Percentiles rank a stretch among this genome's conserved stretches.
Evolutionary conservation across 352 stramenopile species (phyloP).

Genomic region (Phytophthora palmivora): DNA sequence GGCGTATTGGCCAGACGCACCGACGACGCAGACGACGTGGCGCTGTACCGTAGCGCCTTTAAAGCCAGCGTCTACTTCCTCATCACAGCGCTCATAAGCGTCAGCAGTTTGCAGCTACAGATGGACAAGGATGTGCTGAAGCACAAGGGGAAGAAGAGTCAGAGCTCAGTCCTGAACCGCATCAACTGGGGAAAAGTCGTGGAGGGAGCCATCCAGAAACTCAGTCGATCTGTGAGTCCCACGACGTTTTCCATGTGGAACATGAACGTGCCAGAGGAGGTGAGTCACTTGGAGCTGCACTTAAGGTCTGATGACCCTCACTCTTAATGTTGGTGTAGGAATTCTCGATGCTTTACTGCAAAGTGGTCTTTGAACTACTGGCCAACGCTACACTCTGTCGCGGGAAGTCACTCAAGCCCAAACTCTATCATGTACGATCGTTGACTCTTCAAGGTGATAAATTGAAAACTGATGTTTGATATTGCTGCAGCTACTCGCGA

Average conservation of each 20-base stretch:
- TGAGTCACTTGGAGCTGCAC: conserved; percentile 6
- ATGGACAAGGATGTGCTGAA: conserved; percentile 74
- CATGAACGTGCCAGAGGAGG: conserved; percentile 84
- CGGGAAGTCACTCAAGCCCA: conserved; percentile 64
- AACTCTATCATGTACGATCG: conserved; percentile 68
- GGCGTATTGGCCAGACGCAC: conserved; percentile 43
- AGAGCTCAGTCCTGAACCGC: conserved; percentile 43
- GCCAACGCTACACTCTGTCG: conserved; percentile 70
- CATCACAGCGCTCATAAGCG: conserved; percentile 57
- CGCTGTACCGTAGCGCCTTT: conserved; percentile 58
- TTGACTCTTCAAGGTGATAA: background rate
- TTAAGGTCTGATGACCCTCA: background rate
- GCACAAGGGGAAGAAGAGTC: conserved; percentile 56
- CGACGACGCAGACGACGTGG: conserved; percentile 54
- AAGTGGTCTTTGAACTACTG: conserved; percentile 70
- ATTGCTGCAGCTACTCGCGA: conserved; percentile 58
- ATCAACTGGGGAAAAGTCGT: conserved; percentile 75
- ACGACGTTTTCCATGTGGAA: conserved; percentile 77
- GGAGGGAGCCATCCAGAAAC: conserved; percentile 60
- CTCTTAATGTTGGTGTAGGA: conserved; percentile 43
- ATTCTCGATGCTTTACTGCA: conserved; percentile 80
- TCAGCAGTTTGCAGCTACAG: conserved; percentile 60
- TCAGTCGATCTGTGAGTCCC: conserved; percentile 68
- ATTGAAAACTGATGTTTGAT: background rate
- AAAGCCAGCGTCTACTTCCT: conserved; percentile 81